Evolutionary conservation across 306 rosid species (phyloP).

Genomic region (Erythrophleum fordii): DNA sequence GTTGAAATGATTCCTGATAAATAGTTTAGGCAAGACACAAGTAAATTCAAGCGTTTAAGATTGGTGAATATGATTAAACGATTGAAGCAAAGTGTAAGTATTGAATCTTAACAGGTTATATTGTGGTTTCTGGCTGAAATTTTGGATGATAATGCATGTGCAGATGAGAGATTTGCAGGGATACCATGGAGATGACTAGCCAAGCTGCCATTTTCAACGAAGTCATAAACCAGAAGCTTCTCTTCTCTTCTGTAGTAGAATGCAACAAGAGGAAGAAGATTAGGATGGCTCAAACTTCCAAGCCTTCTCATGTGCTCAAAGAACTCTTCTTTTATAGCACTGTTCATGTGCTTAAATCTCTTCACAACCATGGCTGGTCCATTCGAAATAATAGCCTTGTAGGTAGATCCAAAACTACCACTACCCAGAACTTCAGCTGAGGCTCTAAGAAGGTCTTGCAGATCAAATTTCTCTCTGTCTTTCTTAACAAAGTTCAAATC

Average conservation of each 20-base stretch:
- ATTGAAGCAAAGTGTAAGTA: background rate
- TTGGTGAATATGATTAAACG: background rate
- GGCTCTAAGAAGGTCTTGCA: slow-evolving; percentile 75
- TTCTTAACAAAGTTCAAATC: slow-evolving; percentile 52
- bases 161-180: background rate
- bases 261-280: slow-evolving; percentile 65
- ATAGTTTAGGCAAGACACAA: background rate
- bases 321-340: slow-evolving; percentile 61
- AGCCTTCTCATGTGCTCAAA: slow-evolving; percentile 70
- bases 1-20: background rate
- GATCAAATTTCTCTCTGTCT: slow-evolving; percentile 53
- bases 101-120: background rate
- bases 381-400: slow-evolving; percentile 62
- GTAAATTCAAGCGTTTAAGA: background rate
- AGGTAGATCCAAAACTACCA: slow-evolving; percentile 85
- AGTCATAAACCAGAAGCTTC: slow-evolving; percentile 64
- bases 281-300: slow-evolving; percentile 66
- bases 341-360: slow-evolving; percentile 78
- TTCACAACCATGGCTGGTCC: slow-evolving; percentile 81
- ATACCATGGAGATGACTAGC: slow-evolving; percentile 76
- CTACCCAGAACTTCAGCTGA: slow-evolving; percentile 84
- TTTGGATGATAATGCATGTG: background rate
- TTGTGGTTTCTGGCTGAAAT: background rate
- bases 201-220: slow-evolving; percentile 62
- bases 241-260: slow-evolving; percentile 66